Evolutionary conservation across 768 basidiomycete species (phyloP), one percentile per base, ranked within the genome.

Genomic region (Podaxis sp.): DNA sequence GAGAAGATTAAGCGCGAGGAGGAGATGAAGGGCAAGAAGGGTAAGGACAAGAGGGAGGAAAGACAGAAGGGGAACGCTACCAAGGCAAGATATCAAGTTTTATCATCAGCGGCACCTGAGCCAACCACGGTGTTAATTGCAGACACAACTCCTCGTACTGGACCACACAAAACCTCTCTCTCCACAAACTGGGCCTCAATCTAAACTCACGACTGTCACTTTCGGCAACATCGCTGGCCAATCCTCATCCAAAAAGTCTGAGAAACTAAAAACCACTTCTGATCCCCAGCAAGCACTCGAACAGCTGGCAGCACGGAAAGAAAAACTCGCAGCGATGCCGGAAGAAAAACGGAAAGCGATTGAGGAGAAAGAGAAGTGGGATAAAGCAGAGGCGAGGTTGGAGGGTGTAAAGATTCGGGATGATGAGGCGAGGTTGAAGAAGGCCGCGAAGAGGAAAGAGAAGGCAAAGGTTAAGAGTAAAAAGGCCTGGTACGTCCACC

Each of bases 321-420:
- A 88, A 66, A 91, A 90, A 68, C 77, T 97, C 1, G 86, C 88
- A 0, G 72, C 82, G 0, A 68, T 98, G 64, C 87, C 93, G 0
- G 93, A 90, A 52, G 94, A 95, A 59, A 93, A 93, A 70, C 85
- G 93, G 29, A 89, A 90, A 67, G 80, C 80, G 50, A 83, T 88
- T 12, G 87, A 92, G 72, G 95, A 95, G 70, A 83, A 83, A 59
- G 90, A 95, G 63, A 86, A 89, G 69, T 98, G 95, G 93, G 85
- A 86, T 54, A 96, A 96, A 76, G 94, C 96, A 0, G 86, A 89
- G 70, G 87, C 93, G 33, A 82, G 93, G 54, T 78, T 97, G 63
- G 93, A 92, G 59, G 97, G 97, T 2, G 88, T 89, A 53, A 99
- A 98, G 75, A 88, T 99, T 33, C 85, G 84, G 54, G 97, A 98